A percentile compares a stretch with the other conserved stretches of the same genome.
These are phyloP conservation scores for Angomonas ambiguus DNA, from an alignment of 208 protist species.

Conservation along the genomic window DNA sequence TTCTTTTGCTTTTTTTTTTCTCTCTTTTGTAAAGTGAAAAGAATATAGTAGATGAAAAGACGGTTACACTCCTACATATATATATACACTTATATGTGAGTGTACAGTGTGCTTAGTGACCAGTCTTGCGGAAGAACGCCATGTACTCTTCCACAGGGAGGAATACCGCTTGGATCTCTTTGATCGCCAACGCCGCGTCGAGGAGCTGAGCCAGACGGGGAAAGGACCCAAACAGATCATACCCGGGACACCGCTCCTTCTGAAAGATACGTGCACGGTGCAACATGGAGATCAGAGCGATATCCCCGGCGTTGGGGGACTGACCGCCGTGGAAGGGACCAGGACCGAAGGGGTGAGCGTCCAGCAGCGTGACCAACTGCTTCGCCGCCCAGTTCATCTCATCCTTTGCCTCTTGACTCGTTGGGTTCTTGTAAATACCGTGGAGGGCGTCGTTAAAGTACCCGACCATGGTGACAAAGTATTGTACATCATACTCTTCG, in stretches of 20 bases:
- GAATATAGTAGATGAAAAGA: too few species aligned
- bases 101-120: background rate
- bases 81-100: too few species aligned
- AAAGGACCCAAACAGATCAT: slow-evolving; percentile 53
- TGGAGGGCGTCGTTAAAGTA: slow-evolving; percentile 16
- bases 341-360: slow-evolving; percentile 17
- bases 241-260: slow-evolving; percentile 36
- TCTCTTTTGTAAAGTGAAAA: too few species aligned
- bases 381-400: slow-evolving; percentile 45
- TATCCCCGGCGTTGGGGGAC: slow-evolving; percentile 49
- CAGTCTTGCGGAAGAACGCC: background rate
- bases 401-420: slow-evolving; percentile 27
- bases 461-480: slow-evolving; percentile 30
- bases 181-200: slow-evolving; percentile 36
- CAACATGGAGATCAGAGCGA: slow-evolving; percentile 53
- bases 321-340: slow-evolving; percentile 58
- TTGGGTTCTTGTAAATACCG: slow-evolving; percentile 9
- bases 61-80: too few species aligned
- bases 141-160: slow-evolving; percentile 27
- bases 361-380: slow-evolving; percentile 23
- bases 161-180: slow-evolving; percentile 42
- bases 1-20: too few species aligned
- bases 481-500: slow-evolving; percentile 43
- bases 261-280: slow-evolving; percentile 38
- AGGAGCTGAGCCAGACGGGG: slow-evolving; percentile 27